Base-by-base conservation (phyloP, 371 early-diverging fungal genomes). In the Mucor mucedo region DNA sequence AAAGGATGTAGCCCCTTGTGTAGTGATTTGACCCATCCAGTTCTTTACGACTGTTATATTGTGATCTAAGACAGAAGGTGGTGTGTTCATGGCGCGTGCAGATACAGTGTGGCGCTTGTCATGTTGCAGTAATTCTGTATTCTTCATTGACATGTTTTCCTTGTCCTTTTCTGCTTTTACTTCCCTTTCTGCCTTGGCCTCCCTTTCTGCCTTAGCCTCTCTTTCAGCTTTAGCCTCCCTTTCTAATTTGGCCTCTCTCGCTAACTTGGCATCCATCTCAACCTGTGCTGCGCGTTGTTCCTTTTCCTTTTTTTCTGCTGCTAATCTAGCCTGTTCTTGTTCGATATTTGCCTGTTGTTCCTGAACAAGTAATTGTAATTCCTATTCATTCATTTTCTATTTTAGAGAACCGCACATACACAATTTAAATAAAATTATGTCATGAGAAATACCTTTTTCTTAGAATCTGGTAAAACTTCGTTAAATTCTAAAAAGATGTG, bases 401-500 rank as follows among this genome's bases (percentile, higher is more conserved):
- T 21, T 21, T 21, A 21, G 21, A 21, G 21, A 21, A 21, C 21
- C 21, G 21, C 21, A 21, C 21, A 21, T 21, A 21, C 21, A 21
- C 21, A 21, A 21, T 21, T 21, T 11, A 41, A 10, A 40, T 27
- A 8, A 29, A 30, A 55, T 53, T 58, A 49, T 63, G 38, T 58
- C 35, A 56, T 63, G 35, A 32, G 32, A 21, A 50, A 58, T 76
- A 80, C 81, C 70, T 72, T 59, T 57, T 71, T 76, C 56, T 69
- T 67, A 10, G 68, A 54, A 13, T 76, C 75, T 4, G 68, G 33
- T 9, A 78, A 21, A 9, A 72, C 55, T 13, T 75, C 41, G 42
- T 81, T 81, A 38, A 76, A 81, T 35, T 81, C 64, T 13, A 78
- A 21, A 57, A 81, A 81, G 13, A 67, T 54, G 6, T 58, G 49